phyloP scores from a whole-genome alignment of 352 stramenopile genomes.

The Phytophthora pinifolia region DNA sequence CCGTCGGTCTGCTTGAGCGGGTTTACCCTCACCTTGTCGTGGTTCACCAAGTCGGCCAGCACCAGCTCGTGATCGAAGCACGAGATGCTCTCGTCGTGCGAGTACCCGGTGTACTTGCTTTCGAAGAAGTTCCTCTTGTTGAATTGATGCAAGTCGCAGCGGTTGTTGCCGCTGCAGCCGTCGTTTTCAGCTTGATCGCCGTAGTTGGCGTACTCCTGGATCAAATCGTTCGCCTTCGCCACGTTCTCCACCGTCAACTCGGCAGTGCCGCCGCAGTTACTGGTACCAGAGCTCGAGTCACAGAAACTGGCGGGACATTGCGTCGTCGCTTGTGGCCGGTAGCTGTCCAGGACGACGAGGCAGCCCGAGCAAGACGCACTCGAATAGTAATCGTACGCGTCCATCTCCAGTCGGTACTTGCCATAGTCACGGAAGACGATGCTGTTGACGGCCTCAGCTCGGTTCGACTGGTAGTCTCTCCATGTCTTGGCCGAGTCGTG shows the following conservation, averaged over 20 bases:
- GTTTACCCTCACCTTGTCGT: conserved; percentile 30
- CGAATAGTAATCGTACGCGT: conserved; percentile 49
- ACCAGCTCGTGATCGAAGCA: conserved; percentile 20
- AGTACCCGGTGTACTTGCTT: conserved; percentile 19
- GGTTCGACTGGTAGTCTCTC: conserved; percentile 48
- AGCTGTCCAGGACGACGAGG: conserved; percentile 48
- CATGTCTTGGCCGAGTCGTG: conserved; percentile 36
- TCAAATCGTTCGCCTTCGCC: conserved; percentile 23
- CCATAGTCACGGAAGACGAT: conserved; percentile 44
- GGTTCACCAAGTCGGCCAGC: conserved; percentile 27
- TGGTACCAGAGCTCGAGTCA: conserved; percentile 18
- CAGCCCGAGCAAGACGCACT: conserved; percentile 47
- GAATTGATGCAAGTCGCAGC: conserved; percentile 47
- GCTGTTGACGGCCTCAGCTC: conserved; percentile 36
- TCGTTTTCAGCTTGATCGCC: conserved; percentile 45
- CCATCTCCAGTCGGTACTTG: conserved; percentile 49
- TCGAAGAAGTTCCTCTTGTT: conserved; percentile 47
- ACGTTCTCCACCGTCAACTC: conserved; percentile 37
- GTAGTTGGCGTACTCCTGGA: conserved; percentile 44
- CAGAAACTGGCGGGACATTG: conserved; percentile 40
- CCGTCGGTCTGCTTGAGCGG: conserved; percentile 28
- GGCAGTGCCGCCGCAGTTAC: conserved; percentile 1
- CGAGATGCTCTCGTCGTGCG: conserved; percentile 26
- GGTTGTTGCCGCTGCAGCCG: conserved; percentile 39
- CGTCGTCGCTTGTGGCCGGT: conserved; percentile 38